Evolutionary conservation across 139 green algal genomes (phyloP), one percentile per base, ranked within the genome.

Genomic region (Chlamydomonas applanata): DNA sequence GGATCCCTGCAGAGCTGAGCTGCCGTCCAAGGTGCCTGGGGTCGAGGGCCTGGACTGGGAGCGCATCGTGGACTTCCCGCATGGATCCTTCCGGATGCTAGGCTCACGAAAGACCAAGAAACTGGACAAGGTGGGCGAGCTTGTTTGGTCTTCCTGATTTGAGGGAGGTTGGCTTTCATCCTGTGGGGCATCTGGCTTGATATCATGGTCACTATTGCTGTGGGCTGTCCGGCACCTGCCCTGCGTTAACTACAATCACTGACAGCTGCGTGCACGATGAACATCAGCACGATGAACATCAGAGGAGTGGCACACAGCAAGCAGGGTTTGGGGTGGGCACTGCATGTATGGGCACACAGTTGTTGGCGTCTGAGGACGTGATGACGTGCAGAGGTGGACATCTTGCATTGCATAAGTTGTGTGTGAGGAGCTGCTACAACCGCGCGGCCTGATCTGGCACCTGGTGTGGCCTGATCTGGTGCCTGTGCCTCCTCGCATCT

Each of bases 51-150:
- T 85, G 11, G 81, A 90, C 63, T 90, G 85, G 85, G 80, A 87
- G 62, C 63, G 72, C 11, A 57, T 88, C 24, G 67, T 90, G 4
- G 85, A 90, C 73, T 83, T 73, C 32, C 82, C 85, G 27, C 85
- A 90, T 53, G 85, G 85, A 57, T 83, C 72, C 73, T 71, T 90
- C 32, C 78, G 85, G 11, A 33, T 90, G 25, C 53, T 85, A 20
- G 85, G 85, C 20, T 83, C 79, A 32, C 70, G 44, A 13, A 64
- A 78, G 46, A 69, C 59, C 29, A 34, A 29, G 2, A 56, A 80
- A 27, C 14, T 75, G 3, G 63, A 53, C 34, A 74, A 32, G 57
- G 74, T 44, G 36, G 4, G 66, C 22, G n/a, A 33, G 22, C 32
- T 13, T 52, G 71, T 35, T 4, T 45, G 4, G 60, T 4, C 14